phyloP scores from a whole-genome alignment of 805 yeast genomes.

The Candida verbasci region DNA sequence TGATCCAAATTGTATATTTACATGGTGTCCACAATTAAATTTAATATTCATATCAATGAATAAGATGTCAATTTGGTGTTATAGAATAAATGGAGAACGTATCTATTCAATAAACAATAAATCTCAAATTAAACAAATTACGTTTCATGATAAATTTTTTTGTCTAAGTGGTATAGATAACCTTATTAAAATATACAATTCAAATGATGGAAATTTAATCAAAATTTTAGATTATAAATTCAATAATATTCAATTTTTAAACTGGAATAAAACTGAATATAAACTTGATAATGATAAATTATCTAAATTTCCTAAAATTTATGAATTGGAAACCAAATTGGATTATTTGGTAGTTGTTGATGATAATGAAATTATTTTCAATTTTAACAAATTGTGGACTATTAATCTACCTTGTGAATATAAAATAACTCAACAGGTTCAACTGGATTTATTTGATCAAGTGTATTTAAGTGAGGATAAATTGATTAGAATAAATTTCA shows the following conservation, averaged over 20 bases:
- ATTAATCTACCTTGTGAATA: conserved; percentile 13
- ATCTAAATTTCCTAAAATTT: conserved; percentile 32
- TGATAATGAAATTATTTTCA: conserved; percentile 19
- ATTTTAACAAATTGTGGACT: conserved; percentile 28
- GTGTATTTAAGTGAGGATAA: conserved; percentile 16
- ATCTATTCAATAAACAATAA: conserved; percentile 45
- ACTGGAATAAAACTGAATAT: conserved; percentile 12
- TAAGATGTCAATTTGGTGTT: conserved; percentile 44
- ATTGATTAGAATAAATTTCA: conserved; percentile 14
- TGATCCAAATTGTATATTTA: conserved; percentile 32
- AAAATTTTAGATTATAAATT: conserved; percentile 17
- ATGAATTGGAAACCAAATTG: conserved; percentile 10
- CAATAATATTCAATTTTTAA: conserved; percentile 13
- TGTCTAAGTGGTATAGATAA: conserved; percentile 44
- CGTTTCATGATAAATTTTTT: conserved; percentile 32
- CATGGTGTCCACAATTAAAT: conserved; percentile 53
- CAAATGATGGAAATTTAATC: conserved; percentile 42
- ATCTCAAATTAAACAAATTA: conserved; percentile 25
- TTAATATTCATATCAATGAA: conserved; percentile 51
- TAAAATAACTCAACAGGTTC: conserved; percentile 10
- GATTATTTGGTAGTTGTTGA: conserved; percentile 24
- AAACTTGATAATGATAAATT: conserved; percentile 7
- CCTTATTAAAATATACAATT: conserved; percentile 39
- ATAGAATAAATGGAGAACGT: conserved; percentile 49
- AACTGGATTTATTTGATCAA: conserved; percentile 22